Conservation (phyloP, 2,329 filamentous ascomycete species). For the Microcyclosporella mali region DNA sequence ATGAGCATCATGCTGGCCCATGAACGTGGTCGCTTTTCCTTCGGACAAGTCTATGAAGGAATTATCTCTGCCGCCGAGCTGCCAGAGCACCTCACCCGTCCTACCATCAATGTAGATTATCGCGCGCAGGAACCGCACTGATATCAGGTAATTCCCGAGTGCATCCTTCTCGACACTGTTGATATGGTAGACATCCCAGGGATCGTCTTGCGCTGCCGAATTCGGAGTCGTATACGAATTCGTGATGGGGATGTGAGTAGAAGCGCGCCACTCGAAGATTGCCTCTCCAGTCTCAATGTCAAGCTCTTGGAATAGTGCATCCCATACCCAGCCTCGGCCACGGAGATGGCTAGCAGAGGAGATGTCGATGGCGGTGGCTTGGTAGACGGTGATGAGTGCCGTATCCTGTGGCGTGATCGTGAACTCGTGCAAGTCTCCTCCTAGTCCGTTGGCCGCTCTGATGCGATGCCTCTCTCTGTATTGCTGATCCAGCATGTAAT, state of each 20-base stretch:
- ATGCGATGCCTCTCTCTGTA: slow-evolving; percentile 33
- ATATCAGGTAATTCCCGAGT: slow-evolving; percentile 50
- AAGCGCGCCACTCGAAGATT: slow-evolving; percentile 53
- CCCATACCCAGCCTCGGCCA: slow-evolving; percentile 28
- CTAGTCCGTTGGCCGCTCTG: slow-evolving; percentile 32
- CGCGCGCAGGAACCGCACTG: slow-evolving; percentile 45
- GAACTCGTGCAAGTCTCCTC: slow-evolving; percentile 39
- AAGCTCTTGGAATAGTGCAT: slow-evolving; percentile 33
- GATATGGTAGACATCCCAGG: slow-evolving; percentile 52
- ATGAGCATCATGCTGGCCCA: slow-evolving; percentile 49
- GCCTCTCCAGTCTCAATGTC: slow-evolving; percentile 49
- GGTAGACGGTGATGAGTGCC: slow-evolving; percentile 39
- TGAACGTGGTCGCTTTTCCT: slow-evolving; percentile 30
- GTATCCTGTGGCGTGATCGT: slow-evolving; percentile 37
- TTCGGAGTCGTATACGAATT: slow-evolving; percentile 34
- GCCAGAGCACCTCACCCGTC: slow-evolving; percentile 48
- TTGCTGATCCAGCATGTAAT: slow-evolving; percentile 38
- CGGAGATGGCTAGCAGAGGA: slow-evolving; percentile 24
- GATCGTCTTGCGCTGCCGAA: slow-evolving; percentile 38
- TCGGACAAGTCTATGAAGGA: slow-evolving; percentile 24
- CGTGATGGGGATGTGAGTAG: slow-evolving; percentile 47
- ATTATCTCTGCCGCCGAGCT: slow-evolving; percentile 35
- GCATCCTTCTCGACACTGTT: slow-evolving; percentile 50
- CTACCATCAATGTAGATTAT: slow-evolving; percentile 44
- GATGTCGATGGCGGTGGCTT: slow-evolving; percentile 18